A percentile compares a stretch with the other conserved stretches of the same genome.
Evolutionary conservation across 176 grass and related monocot species (phyloP).

Genomic region (Neostapfia colusana): DNA sequence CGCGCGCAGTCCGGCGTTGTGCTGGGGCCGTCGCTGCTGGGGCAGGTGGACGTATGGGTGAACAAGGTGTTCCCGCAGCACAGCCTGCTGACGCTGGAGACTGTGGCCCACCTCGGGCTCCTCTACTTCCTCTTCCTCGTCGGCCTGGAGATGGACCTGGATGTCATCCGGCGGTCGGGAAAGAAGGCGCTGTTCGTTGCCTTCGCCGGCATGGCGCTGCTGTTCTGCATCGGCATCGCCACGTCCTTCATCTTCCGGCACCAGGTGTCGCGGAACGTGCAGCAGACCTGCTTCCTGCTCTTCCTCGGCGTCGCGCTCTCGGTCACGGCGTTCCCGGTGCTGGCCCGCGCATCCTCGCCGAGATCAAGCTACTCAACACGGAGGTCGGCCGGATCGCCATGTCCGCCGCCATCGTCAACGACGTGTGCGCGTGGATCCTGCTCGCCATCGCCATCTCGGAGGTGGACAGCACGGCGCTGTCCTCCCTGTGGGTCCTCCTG

Average conservation of each 20-base stretch:
- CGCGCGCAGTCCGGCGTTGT: constrained; percentile 56
- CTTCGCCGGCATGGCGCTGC: constrained; percentile 62
- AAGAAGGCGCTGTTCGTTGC: constrained; percentile 58
- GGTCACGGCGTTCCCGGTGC: constrained; percentile 78
- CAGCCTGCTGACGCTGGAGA: constrained; percentile 77
- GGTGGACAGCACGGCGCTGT: constrained; percentile 40
- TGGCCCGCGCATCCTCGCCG: constrained; percentile 86
- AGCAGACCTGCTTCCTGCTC: constrained; percentile 61
- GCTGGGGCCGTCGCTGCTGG: constrained; percentile 68
- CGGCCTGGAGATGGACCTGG: constrained; percentile 80
- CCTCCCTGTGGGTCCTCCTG: constrained; percentile 71
- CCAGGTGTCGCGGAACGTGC: constrained; percentile 61
- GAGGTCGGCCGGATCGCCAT: constrained; percentile 68
- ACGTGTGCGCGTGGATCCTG: constrained; percentile 78
- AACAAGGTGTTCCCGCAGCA: constrained; percentile 55
- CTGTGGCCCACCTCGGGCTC: constrained; percentile 73
- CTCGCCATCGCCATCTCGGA: constrained; percentile 70
- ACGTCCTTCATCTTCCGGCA: constrained; percentile 61
- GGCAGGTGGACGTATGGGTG: constrained; percentile 39
- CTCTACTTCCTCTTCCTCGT: constrained; percentile 82
- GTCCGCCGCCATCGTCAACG: constrained; percentile 77
- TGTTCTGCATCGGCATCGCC: constrained; percentile 67
- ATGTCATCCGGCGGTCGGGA: constrained; percentile 54
- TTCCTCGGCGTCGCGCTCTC: constrained; percentile 83
- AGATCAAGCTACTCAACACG: constrained; percentile 78